Conservation (phyloP, 179 eudicot genomes). For the Sideroxylon spinosum region DNA sequence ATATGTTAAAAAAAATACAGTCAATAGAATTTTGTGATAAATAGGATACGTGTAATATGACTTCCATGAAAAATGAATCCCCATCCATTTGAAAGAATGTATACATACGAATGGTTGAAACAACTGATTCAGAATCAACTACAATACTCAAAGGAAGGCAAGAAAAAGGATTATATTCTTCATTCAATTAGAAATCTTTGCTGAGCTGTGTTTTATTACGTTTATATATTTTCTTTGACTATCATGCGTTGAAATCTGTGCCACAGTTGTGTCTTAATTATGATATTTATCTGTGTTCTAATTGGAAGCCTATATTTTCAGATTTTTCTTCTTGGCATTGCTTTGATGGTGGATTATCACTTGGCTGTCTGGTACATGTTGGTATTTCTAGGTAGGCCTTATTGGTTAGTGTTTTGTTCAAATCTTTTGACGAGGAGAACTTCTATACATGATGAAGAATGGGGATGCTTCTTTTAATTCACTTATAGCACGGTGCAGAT, state of each 20-base stretch:
- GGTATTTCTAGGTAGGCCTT: slow-evolving; percentile 63
- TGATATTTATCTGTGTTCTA: slow-evolving; percentile 22
- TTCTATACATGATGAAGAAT: not conserved
- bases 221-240: not conserved
- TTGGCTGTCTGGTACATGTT: slow-evolving; percentile 80
- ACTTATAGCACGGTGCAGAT: not conserved
- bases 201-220: not conserved
- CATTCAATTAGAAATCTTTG: not conserved
- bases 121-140: not conserved
- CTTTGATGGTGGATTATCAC: slow-evolving; percentile 78
- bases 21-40: no score
- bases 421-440: not conserved
- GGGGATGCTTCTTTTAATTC: not conserved
- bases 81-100: no score
- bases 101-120: not conserved
- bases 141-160: not conserved
- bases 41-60: no score
- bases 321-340: slow-evolving; percentile 71
- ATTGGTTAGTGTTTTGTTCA: slow-evolving; percentile 11
- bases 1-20: no score
- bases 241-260: not conserved
- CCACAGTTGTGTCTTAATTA: not conserved
- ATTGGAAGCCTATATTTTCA: slow-evolving; percentile 36
- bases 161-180: not conserved
- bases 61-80: no score